phyloP scores from a whole-genome alignment of 2,329 filamentous ascomycete species.

The Cladosporium velox region DNA sequence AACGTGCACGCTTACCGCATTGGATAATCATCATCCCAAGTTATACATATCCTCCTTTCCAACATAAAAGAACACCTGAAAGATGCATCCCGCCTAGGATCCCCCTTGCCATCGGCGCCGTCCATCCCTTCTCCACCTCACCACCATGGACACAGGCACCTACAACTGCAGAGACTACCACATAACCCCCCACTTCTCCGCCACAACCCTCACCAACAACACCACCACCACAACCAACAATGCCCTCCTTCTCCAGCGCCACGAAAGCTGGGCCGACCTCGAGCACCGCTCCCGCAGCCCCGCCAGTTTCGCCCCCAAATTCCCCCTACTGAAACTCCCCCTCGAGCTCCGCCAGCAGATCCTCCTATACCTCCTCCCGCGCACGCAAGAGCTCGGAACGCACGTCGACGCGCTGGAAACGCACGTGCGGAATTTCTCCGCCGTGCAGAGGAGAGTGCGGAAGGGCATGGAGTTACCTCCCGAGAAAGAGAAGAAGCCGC shows the following conservation, averaged over 20 bases:
- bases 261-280: constrained; percentile 37
- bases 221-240: constrained; percentile 18
- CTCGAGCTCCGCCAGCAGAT: constrained; percentile 49
- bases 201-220: constrained; percentile 29
- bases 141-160: constrained; percentile 38
- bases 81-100: not conserved
- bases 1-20: not conserved
- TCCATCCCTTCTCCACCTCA: not conserved
- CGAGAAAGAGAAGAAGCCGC: not conserved
- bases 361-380: constrained; percentile 45
- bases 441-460: constrained; percentile 32
- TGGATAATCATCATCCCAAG: not conserved
- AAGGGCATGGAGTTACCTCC: constrained; percentile 29
- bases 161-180: constrained; percentile 42
- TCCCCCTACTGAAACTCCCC: constrained; percentile 43
- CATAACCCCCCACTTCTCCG: constrained; percentile 32
- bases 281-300: constrained; percentile 37
- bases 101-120: not conserved
- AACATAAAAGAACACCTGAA: not conserved
- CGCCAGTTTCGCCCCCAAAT: constrained; percentile 31
- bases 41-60: not conserved
- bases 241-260: constrained; percentile 24
- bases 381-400: constrained; percentile 36
- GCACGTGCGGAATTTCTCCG: constrained; percentile 35
- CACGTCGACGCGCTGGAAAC: constrained; percentile 30